These are phyloP conservation scores for Dichomitus squalens DNA, from an alignment of 1,284 basidiomycete species.

Conservation along the genomic window DNA sequence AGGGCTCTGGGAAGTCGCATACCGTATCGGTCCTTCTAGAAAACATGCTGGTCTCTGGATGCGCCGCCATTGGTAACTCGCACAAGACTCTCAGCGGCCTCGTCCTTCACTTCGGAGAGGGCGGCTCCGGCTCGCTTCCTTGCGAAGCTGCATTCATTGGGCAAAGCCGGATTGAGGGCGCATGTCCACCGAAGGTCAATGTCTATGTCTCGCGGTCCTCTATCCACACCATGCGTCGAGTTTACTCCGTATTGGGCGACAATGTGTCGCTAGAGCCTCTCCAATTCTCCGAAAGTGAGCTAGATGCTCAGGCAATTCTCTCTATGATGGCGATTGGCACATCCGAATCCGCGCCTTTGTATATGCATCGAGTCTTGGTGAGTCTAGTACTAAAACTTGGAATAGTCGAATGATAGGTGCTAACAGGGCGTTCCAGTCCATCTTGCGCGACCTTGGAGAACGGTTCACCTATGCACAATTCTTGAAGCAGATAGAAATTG, in stretches of 20 bases:
- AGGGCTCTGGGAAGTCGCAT: constrained; percentile 72
- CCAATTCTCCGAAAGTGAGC: constrained; percentile 58
- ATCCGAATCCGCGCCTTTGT: constrained; percentile 61
- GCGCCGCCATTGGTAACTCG: constrained; percentile 49
- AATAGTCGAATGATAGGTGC: no score
- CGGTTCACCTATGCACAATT: constrained; percentile 50
- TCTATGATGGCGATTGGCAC: constrained; percentile 69
- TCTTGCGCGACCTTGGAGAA: constrained; percentile 52
- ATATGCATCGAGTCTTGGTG: constrained; percentile 65
- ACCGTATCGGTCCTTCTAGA: constrained; percentile 67
- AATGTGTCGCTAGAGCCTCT: constrained; percentile 57
- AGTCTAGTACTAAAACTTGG: constrained; percentile 27
- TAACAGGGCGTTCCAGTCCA: constrained; percentile 30
- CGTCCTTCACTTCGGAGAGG: constrained; percentile 71
- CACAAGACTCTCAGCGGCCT: constrained; percentile 59
- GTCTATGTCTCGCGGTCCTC: constrained; percentile 69
- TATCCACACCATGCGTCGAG: constrained; percentile 56
- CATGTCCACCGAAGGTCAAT: constrained; percentile 49
- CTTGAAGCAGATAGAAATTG: constrained; percentile 44
- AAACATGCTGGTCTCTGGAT: constrained; percentile 60
- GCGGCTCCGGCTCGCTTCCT: constrained; percentile 55
- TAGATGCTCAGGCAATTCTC: constrained; percentile 66
- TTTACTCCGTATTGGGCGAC: constrained; percentile 55
- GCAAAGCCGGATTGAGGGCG: constrained; percentile 36
- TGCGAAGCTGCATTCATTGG: constrained; percentile 69